Conservation (phyloP, 2,329 filamentous ascomycete genomes). For the Ceratocystiopsis brevicomis region DNA sequence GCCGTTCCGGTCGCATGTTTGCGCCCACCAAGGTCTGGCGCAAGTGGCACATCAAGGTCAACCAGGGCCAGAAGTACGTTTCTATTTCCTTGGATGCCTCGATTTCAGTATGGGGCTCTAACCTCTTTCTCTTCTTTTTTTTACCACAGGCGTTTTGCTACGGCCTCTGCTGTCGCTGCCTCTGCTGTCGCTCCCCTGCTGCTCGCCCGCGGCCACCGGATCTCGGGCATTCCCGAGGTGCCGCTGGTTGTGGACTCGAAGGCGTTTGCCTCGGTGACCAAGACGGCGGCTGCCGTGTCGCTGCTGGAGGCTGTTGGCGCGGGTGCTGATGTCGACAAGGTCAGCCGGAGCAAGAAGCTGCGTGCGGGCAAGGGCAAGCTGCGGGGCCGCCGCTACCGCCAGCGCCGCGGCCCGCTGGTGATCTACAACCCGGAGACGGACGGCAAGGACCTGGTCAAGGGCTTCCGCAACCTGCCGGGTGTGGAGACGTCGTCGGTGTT, state of each 20-base stretch:
- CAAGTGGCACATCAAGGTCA: slow-evolving; percentile 99
- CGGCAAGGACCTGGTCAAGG: slow-evolving; percentile 80
- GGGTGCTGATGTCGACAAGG: slow-evolving; percentile 80
- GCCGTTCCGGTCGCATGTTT: slow-evolving; percentile 99
- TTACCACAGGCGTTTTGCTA: slow-evolving; percentile 67
- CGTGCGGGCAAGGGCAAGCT: slow-evolving; percentile 98
- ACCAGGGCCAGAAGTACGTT: slow-evolving; percentile 85
- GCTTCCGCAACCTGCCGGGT: slow-evolving; percentile 97
- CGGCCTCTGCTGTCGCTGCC: slow-evolving; percentile 89
- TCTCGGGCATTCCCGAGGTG: slow-evolving; percentile 83
- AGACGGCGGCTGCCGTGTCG: slow-evolving; percentile 71
- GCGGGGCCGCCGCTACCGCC: slow-evolving; percentile 85
- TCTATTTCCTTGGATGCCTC: not conserved
- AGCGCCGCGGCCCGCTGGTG: slow-evolving; percentile 93
- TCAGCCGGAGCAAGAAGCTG: slow-evolving; percentile 89
- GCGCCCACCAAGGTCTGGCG: slow-evolving; percentile 99
- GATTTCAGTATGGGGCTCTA: no score
- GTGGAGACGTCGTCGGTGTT: slow-evolving; percentile 92
- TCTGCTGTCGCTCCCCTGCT: slow-evolving; percentile 90
- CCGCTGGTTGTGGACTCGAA: slow-evolving; percentile 89
- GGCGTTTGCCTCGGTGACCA: slow-evolving; percentile 68
- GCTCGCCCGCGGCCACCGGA: slow-evolving; percentile 90
- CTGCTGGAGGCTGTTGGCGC: slow-evolving; percentile 88
- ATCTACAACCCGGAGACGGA: slow-evolving; percentile 94
- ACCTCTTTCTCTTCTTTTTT: not conserved